Evolutionary conservation across 305 asterid genomes (phyloP), one percentile per base, ranked within the genome.

Genomic region (Fraxinus velutina): DNA sequence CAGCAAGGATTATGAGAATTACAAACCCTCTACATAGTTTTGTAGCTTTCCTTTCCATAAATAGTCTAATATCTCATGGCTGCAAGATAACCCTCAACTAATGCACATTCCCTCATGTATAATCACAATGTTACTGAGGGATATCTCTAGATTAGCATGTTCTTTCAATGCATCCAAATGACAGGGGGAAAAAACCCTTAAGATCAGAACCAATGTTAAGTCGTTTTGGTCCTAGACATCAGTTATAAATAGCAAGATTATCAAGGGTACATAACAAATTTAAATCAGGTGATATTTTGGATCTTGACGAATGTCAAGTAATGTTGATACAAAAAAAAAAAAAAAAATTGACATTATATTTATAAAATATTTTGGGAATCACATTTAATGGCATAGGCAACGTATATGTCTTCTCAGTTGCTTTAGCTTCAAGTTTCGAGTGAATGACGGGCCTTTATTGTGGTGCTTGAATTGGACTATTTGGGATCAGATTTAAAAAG

Each of bases 351-450:
- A 17, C 19, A 22, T 0, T 6, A 44, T 68, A 68, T 47, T 4
- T 19, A 36, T 9, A 77, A 5, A 55, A 75, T 42, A 74, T 52
- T 17, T 57, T 73, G 60, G 73, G 29, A 81, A 32, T 32, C 39
- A 7, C 36, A 81, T 62, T 62, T 62, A 22, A 62, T 24, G 4
- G 9, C 8, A 52, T 66, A 17, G 60, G 21, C 36, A 74, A 32
- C 5, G 44, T n/a, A 30, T 13, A 21, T 33, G 62, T 17, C 71
- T 32, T 39, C 24, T 29, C 37, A 76, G 62, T 78, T 60, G 74
- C 73, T 47, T 68, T 32, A 70, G 66, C 74, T 50, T 68, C 73
- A 82, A 50, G 29, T 29, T 73, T 52, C 34, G 52, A 78, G 78
- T 32, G 17, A 19, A 70, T 71, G 75, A n/a, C 44, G 33, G 39